These are phyloP conservation scores for Botrytis deweyae DNA, from an alignment of 2,329 filamentous ascomycete genomes.

Conservation along the genomic window DNA sequence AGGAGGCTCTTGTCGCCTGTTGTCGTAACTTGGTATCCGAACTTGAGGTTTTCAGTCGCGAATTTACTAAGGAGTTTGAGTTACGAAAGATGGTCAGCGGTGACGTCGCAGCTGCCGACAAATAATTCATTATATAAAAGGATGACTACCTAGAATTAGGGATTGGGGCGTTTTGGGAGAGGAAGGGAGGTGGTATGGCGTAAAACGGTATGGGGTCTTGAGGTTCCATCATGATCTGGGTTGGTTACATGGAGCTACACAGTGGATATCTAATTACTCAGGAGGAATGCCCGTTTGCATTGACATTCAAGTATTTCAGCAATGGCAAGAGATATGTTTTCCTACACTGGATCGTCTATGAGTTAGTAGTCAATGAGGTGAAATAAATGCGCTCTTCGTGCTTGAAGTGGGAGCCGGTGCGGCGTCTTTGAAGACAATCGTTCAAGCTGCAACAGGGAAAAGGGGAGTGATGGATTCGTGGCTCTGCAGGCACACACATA, in stretches of 20 bases:
- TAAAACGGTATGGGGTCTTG: neutral
- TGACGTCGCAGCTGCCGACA: slow-evolving; percentile 28
- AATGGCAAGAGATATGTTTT: slow-evolving; percentile 1
- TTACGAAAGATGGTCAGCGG: slow-evolving; percentile 76
- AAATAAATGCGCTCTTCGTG: neutral
- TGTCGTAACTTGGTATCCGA: slow-evolving; percentile 82
- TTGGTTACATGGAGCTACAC: neutral
- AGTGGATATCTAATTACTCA: neutral
- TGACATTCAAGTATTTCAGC: neutral
- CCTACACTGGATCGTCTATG: neutral
- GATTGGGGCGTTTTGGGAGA: neutral
- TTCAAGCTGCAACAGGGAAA: neutral
- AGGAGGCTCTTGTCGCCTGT: slow-evolving; percentile 77
- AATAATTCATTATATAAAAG: slow-evolving; percentile 17
- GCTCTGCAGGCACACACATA: neutral
- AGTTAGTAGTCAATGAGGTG: neutral
- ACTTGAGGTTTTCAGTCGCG: slow-evolving; percentile 74
- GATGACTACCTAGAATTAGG: neutral
- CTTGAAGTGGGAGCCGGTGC: neutral
- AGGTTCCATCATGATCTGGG: slow-evolving; percentile 6
- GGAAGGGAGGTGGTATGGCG: neutral
- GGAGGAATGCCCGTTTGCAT: neutral
- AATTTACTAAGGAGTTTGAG: slow-evolving; percentile 92
- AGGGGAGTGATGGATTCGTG: neutral
- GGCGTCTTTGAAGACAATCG: neutral